phyloP scores from a whole-genome alignment of 1,284 basidiomycete species.

The Hemileia vastatrix region DNA sequence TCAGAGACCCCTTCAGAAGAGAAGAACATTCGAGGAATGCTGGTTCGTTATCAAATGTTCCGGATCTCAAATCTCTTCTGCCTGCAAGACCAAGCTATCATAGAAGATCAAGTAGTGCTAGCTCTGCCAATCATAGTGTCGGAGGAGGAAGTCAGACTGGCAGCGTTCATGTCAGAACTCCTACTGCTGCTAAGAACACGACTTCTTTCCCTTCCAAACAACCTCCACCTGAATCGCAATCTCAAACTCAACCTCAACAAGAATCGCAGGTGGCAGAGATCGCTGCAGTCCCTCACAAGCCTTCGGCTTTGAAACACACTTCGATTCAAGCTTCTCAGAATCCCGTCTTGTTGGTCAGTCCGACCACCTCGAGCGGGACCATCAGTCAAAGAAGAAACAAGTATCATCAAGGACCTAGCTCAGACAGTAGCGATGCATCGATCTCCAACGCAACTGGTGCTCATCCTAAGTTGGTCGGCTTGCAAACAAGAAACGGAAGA shows the following conservation, averaged over 20 bases:
- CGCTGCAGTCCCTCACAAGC: no score
- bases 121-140: not conserved
- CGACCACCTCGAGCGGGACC: constrained; percentile 26
- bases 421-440: not conserved
- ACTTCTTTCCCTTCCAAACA: not conserved
- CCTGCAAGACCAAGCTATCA: not conserved
- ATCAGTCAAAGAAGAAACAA: constrained; percentile 32
- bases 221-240: not conserved
- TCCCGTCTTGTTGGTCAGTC: constrained; percentile 21
- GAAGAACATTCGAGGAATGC: not conserved
- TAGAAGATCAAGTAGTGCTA: constrained; percentile 1
- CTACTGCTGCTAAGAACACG: not conserved
- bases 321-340: no score
- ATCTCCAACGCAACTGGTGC: not conserved
- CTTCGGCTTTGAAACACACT: no score
- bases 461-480: not conserved
- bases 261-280: no score
- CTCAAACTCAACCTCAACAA: not conserved
- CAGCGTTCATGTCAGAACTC: not conserved
- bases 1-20: not conserved
- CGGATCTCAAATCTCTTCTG: not conserved
- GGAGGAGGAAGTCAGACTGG: not conserved
- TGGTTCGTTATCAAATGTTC: constrained; percentile 2
- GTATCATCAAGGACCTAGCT: not conserved
- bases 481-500: not conserved